Percentiles rank a stretch among this genome's conserved stretches.
phyloP scores from a whole-genome alignment of 495 filamentous ascomycete genomes.

The Aspergillus indologenus region DNA sequence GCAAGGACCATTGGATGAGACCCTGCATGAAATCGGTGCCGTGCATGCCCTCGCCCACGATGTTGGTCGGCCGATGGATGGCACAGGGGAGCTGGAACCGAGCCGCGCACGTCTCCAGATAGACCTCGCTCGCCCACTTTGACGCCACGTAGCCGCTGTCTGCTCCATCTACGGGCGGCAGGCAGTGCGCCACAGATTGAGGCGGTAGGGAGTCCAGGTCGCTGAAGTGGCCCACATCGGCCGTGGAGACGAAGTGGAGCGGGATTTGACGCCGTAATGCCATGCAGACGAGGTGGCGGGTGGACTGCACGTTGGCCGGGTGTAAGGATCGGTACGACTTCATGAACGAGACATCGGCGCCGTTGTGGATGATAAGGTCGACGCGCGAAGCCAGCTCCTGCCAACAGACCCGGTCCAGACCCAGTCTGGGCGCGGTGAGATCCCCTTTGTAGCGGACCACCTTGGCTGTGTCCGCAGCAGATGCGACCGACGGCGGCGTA shows the following conservation, averaged over 20 bases:
- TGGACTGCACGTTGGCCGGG: slow-evolving; percentile 5
- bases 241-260: slow-evolving; percentile 11
- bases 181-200: not conserved
- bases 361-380: slow-evolving; percentile 14
- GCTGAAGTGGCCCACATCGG: not conserved
- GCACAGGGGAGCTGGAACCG: slow-evolving; percentile 7
- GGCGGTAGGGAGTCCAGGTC: not conserved
- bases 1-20: not conserved
- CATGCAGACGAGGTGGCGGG: not conserved
- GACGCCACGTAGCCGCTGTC: slow-evolving; percentile 5
- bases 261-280: not conserved
- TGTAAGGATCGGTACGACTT: slow-evolving; percentile 6
- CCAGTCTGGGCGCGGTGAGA: not conserved
- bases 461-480: not conserved
- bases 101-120: not conserved
- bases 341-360: slow-evolving; percentile 5
- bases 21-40: not conserved
- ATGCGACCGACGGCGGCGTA: not conserved
- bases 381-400: not conserved
- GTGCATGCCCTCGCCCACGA: not conserved
- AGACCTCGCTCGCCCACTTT: slow-evolving; percentile 11
- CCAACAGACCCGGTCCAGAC: not conserved
- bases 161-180: slow-evolving; percentile 2
- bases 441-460: not conserved
- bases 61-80: not conserved